Percentiles rank a stretch among this genome's conserved stretches.
These are phyloP conservation scores for Lachnellula subtilissima DNA, from an alignment of 2,329 filamentous ascomycete genomes.

Conservation along the genomic window DNA sequence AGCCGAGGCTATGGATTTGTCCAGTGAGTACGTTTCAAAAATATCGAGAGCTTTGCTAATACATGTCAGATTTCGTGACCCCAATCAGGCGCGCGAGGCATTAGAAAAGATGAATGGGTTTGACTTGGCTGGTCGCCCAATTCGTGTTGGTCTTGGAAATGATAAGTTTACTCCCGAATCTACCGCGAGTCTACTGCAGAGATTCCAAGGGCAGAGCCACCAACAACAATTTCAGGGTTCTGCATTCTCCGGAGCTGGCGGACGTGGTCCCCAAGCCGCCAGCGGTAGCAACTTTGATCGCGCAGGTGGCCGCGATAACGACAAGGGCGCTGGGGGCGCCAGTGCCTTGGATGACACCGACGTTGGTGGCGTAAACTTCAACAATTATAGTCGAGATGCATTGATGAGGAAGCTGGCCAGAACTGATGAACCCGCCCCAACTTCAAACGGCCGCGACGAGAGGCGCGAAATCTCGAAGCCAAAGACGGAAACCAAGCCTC, in stretches of 20 bases:
- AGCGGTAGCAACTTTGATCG: conserved; percentile 78
- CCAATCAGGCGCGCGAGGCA: conserved; percentile 85
- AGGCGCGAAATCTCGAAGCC: conserved; percentile 71
- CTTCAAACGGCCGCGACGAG: conserved; percentile 49
- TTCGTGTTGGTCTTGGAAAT: conserved; percentile 97
- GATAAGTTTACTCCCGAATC: conserved; percentile 99
- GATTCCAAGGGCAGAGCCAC: conserved; percentile 76
- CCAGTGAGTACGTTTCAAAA: conserved; percentile 68
- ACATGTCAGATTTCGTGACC: conserved; percentile 73
- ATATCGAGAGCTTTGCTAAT: conserved; percentile 33
- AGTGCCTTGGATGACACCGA: conserved; percentile 97
- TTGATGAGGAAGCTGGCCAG: conserved; percentile 98
- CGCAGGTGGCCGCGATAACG: conserved; percentile 79
- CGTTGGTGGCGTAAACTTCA: conserved; percentile 98
- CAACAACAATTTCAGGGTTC: conserved; percentile 78
- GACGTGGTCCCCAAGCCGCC: conserved; percentile 77
- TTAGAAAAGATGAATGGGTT: conserved; percentile 99
- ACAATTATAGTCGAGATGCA: conserved; percentile 96
- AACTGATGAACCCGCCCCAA: conserved; percentile 73
- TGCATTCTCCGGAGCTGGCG: conserved; percentile 83
- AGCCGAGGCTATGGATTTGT: conserved; percentile 98
- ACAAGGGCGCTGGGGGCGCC: conserved; percentile 81
- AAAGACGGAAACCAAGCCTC: conserved; percentile 71
- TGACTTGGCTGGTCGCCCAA: conserved; percentile 92
- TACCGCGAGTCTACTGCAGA: conserved; percentile 85